A percentile compares a stretch with the other conserved stretches of the same genome.
These are phyloP conservation scores for Conoideocrella luteorostrata DNA, from an alignment of 2,329 filamentous ascomycete species.

Conservation along the genomic window DNA sequence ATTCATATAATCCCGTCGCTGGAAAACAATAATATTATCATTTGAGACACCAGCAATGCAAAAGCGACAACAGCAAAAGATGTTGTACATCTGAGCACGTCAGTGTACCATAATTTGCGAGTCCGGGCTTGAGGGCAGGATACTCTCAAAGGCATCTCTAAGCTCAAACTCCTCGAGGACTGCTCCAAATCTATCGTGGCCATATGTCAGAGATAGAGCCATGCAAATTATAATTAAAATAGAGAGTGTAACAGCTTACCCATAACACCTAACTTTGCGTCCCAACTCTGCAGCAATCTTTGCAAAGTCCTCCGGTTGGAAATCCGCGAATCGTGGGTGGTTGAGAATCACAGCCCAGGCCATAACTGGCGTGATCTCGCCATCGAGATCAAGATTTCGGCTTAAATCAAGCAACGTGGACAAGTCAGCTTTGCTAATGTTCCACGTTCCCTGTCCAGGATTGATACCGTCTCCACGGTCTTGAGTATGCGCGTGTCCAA, in stretches of 20 bases:
- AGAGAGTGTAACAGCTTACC: constrained; percentile 50
- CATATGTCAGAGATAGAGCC: too few species aligned
- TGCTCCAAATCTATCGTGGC: constrained; percentile 55
- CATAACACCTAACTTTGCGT: constrained; percentile 85
- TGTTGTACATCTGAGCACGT: neutral
- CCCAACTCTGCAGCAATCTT: constrained; percentile 66
- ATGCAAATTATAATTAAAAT: neutral
- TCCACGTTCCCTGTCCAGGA: constrained; percentile 67
- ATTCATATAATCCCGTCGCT: neutral
- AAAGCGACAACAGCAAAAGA: neutral
- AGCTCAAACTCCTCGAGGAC: constrained; percentile 65
- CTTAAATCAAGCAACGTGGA: constrained; percentile 79
- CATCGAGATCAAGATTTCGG: constrained; percentile 72
- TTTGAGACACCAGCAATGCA: neutral
- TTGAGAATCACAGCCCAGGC: constrained; percentile 78
- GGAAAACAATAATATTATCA: neutral
- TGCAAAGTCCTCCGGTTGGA: constrained; percentile 63
- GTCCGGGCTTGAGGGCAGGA: constrained; percentile 27
- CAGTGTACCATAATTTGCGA: constrained; percentile 12
- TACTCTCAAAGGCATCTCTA: constrained; percentile 67
- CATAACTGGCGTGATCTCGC: constrained; percentile 93
- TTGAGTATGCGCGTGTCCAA: constrained; percentile 39
- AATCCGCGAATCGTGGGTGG: constrained; percentile 60
- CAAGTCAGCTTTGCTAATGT: constrained; percentile 70
- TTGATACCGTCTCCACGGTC: constrained; percentile 17